These are phyloP conservation scores for Dendryphion nanum DNA, from an alignment of 2,329 filamentous ascomycete species.

Conservation along the genomic window DNA sequence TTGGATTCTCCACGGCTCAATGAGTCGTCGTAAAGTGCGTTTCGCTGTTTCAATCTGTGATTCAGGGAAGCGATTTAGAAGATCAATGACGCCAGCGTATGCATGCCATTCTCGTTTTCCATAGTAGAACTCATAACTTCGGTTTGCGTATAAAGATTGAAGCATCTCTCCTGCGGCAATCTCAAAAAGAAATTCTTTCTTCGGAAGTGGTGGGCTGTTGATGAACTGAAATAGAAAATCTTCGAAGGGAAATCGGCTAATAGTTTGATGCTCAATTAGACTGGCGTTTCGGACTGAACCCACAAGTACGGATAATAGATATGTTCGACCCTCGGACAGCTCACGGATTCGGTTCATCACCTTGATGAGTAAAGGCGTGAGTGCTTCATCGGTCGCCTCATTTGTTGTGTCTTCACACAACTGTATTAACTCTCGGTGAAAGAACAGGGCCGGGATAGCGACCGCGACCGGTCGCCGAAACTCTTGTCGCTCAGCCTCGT, in stretches of 20 bases:
- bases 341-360: conserved; percentile 24
- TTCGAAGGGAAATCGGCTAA: conserved; percentile 35
- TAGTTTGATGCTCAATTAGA: conserved; percentile 23
- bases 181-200: conserved; percentile 47
- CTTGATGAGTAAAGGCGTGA: conserved; percentile 21
- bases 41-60: conserved; percentile 20
- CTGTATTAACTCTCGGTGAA: conserved; percentile 33
- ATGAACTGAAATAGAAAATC: conserved; percentile 42
- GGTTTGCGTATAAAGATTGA: conserved; percentile 25
- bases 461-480: conserved; percentile 43
- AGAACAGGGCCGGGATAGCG: conserved; percentile 36
- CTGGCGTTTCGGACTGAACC: conserved; percentile 31
- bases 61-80: conserved; percentile 40
- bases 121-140: conserved; percentile 45
- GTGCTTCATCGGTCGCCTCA: conserved; percentile 1
- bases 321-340: conserved; percentile 34
- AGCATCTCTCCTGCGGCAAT: conserved; percentile 38
- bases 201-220: conserved; percentile 41
- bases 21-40: conserved; percentile 32
- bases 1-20: conserved; percentile 46
- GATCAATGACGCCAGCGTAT: conserved; percentile 46
- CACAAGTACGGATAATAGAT: conserved; percentile 30
- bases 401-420: conserved; percentile 14
- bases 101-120: conserved; percentile 44
- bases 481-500: conserved; percentile 48